Evolutionary conservation across 495 filamentous ascomycete species (phyloP), one percentile per base, ranked within the genome.

Genomic region (Astrocystis sublimbata): DNA sequence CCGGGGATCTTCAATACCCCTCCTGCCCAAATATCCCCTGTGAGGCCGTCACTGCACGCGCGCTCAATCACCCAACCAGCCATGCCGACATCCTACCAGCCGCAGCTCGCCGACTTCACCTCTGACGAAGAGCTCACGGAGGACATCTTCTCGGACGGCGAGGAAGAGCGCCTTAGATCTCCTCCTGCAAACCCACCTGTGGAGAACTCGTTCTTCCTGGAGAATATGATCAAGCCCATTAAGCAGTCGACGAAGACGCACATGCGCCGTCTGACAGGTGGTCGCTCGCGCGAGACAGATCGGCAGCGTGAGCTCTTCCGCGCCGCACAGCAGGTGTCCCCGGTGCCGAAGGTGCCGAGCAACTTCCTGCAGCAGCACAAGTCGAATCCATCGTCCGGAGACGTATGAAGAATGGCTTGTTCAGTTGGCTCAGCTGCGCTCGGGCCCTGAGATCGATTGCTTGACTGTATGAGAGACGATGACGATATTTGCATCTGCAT

Each of bases 11-110:
- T 87, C 77, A 77, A 79, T 71, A 38, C 53, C 15, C 50, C 60
- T 17, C 49, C 62, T 15, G 30, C 65, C 6, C 51, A 65, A 5
- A 9, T 51, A 6, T 15, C 51, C 15, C 19, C 10, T 40, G 9
- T 21, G 13, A 81, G 86, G 0, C 83, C 87, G 1, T 78, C 76
- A 0, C 76, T 90, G 9, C 89, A 91, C 68, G 79, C 82, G n/a
- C 83, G 89, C 28, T 92, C 89, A 3, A 79, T 90, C 42, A 92
- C 89, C 0, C 91, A 88, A 0, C 89, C 89, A 1, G 83, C 81
- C 0, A 75, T 80, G 64, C 86, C 77, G 75, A 84, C 76, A 66
- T 86, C 74, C 59, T 88, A 65, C 73, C 81, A 76, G 62, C 76
- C 73, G 9, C 79, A 77, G 53, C 79, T 83, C 12, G 75, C 80